These are phyloP conservation scores for Fusarium aywerte DNA, from an alignment of 2,329 filamentous ascomycete species.

Conservation along the genomic window DNA sequence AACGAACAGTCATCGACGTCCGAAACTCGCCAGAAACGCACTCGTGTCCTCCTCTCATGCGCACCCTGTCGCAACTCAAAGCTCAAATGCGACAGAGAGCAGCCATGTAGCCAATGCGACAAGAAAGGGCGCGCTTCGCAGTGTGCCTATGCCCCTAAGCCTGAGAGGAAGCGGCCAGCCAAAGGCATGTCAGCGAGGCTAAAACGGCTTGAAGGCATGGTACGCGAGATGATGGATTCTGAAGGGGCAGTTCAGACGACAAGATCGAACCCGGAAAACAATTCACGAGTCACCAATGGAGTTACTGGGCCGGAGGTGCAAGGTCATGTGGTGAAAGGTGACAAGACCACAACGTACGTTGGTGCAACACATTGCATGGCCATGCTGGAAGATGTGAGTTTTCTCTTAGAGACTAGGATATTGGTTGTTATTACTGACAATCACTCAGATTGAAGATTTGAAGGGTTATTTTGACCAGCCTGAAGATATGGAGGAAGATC, in stretches of 20 bases:
- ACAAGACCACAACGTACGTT: constrained; percentile 62
- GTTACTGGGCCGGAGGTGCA: constrained; percentile 40
- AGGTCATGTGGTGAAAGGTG: constrained; percentile 58
- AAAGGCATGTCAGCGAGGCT: constrained; percentile 66
- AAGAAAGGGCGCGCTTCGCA: constrained; percentile 59
- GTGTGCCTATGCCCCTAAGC: constrained; percentile 62
- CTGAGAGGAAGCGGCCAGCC: constrained; percentile 53
- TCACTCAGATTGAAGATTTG: constrained; percentile 65
- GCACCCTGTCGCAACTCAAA: constrained; percentile 64
- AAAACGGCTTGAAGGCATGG: constrained; percentile 66
- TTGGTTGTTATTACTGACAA: constrained; percentile 3
- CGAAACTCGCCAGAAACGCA: constrained; percentile 54
- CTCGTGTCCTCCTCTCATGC: constrained; percentile 63
- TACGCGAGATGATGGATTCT: constrained; percentile 64
- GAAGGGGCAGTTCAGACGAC: constrained; percentile 40
- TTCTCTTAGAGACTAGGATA: neutral
- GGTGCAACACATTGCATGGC: constrained; percentile 70
- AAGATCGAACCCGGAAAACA: neutral
- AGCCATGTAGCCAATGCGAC: constrained; percentile 64
- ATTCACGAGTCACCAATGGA: constrained; percentile 13
- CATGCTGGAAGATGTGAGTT: constrained; percentile 67
- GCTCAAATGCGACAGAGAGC: constrained; percentile 65
- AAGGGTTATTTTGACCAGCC: constrained; percentile 67
- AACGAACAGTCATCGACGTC: constrained; percentile 34
- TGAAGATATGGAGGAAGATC: constrained; percentile 51